Percentiles rank a stretch among this genome's conserved stretches.
phyloP scores from a whole-genome alignment of 2,329 filamentous ascomycete genomes.

The Dendryphion nanum region DNA sequence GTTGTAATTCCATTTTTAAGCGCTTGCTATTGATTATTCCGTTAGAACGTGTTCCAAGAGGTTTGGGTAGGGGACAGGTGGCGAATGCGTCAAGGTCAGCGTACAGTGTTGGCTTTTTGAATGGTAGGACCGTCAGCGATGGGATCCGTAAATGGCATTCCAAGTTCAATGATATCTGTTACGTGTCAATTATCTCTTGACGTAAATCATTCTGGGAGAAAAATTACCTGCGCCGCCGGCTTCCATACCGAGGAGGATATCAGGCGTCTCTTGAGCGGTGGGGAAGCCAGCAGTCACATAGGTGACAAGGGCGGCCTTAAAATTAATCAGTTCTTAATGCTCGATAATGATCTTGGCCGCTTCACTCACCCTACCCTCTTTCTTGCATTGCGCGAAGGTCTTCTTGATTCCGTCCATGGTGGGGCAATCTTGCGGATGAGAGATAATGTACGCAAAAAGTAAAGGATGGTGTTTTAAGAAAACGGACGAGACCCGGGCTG shows the following conservation, averaged over 20 bases:
- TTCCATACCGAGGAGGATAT: conserved; percentile 85
- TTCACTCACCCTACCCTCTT: conserved; percentile 44
- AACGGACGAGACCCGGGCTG: background rate
- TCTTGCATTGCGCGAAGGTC: conserved; percentile 52
- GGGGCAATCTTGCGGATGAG: background rate
- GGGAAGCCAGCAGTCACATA: conserved; percentile 97
- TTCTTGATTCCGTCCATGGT: conserved; percentile 50
- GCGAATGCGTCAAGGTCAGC: conserved; percentile 32
- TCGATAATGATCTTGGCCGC: conserved; percentile 5
- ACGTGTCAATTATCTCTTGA: conserved; percentile 14
- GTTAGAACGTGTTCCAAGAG: background rate
- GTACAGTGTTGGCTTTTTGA: conserved; percentile 85
- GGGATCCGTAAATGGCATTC: conserved; percentile 94
- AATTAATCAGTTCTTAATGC: too few relatives aligned
- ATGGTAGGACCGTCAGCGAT: conserved; percentile 98
- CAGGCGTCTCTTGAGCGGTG: conserved; percentile 74
- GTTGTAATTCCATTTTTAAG: conserved; percentile 88
- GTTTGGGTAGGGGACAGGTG: conserved; percentile 6
- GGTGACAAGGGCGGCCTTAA: conserved; percentile 81
- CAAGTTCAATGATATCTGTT: conserved; percentile 91
- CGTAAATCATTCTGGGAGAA: conserved; percentile 7
- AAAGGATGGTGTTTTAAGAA: background rate
- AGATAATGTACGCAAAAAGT: background rate
- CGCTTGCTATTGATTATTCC: conserved; percentile 60
- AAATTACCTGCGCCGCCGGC: conserved; percentile 80